These are phyloP conservation scores for Stevia rebaudiana DNA, from an alignment of 140 eudicot species.

Conservation along the genomic window DNA sequence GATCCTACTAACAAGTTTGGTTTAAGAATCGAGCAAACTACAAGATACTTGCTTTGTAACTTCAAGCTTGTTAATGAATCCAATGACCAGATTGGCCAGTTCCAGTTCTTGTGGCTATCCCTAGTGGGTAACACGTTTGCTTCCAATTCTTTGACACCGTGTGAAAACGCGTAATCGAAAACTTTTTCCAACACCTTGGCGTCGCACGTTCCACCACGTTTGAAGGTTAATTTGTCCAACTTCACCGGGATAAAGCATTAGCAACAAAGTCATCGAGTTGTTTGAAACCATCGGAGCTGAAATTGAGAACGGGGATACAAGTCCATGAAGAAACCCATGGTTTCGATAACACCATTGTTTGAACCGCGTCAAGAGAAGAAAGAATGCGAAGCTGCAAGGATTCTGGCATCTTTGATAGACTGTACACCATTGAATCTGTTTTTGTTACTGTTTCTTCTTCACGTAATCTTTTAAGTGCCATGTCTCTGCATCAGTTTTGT, in stretches of 20 bases:
- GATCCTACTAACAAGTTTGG: neutral
- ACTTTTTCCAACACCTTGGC: neutral
- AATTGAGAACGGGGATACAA: neutral
- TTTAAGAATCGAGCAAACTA: neutral
- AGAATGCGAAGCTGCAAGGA: neutral
- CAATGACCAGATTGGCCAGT: neutral
- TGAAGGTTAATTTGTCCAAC: neutral
- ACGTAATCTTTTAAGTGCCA: no score
- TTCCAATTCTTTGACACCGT: neutral
- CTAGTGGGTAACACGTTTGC: neutral
- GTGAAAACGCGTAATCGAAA: neutral
- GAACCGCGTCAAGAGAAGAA: neutral
- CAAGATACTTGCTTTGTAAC: neutral
- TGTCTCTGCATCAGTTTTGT: no score
- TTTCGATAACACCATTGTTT: constrained; percentile 8
- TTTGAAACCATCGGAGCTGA: neutral
- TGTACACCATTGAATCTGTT: neutral
- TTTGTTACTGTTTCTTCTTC: no score
- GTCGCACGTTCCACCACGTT: neutral
- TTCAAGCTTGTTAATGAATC: constrained; percentile 8
- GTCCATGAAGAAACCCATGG: neutral
- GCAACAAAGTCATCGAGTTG: neutral
- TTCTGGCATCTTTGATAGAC: neutral
- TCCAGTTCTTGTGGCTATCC: neutral
- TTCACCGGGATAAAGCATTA: neutral